Conservation (phyloP, 2,329 filamentous ascomycete species). For the Podosphaera fusca region DNA sequence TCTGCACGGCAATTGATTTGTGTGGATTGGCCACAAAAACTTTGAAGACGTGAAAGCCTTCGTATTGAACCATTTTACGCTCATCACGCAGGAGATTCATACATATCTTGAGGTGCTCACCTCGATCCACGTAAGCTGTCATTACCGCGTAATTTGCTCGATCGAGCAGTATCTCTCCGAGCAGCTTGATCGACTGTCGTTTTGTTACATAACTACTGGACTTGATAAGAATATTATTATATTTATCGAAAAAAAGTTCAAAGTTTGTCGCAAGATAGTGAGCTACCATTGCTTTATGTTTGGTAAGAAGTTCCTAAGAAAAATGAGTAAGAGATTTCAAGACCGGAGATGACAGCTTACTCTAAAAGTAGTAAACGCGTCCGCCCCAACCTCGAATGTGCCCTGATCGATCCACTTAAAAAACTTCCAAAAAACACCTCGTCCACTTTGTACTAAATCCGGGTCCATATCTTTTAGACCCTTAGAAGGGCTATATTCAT, state of each 20-base stretch:
- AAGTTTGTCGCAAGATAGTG: constrained; percentile 79
- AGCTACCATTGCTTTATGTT: constrained; percentile 77
- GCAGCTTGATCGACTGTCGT: constrained; percentile 86
- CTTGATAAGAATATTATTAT: constrained; percentile 70
- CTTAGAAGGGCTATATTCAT: constrained; percentile 40
- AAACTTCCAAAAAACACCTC: constrained; percentile 87
- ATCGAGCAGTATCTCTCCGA: constrained; percentile 85
- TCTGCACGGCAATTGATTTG: constrained; percentile 88
- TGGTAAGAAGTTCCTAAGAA: constrained; percentile 69
- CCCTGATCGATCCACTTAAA: constrained; percentile 95
- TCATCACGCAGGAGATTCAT: constrained; percentile 95
- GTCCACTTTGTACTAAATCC: constrained; percentile 49
- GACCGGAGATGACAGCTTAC: constrained; percentile 25
- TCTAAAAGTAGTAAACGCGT: constrained; percentile 92
- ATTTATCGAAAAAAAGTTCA: constrained; percentile 74
- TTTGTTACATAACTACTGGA: constrained; percentile 96
- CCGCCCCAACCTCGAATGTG: constrained; percentile 87
- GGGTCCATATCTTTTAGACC: constrained; percentile 59
- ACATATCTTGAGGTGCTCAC: constrained; percentile 90
- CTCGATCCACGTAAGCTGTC: constrained; percentile 87
- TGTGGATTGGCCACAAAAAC: constrained; percentile 97
- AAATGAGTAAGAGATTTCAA: constrained; percentile 4
- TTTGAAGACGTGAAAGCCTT: constrained; percentile 98
- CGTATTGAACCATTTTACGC: constrained; percentile 97
- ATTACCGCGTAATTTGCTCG: constrained; percentile 94